Percentiles rank a stretch among this genome's conserved stretches.
Conservation (phyloP, 805 yeast species). For the Zygoascus bituminiphila region DNA sequence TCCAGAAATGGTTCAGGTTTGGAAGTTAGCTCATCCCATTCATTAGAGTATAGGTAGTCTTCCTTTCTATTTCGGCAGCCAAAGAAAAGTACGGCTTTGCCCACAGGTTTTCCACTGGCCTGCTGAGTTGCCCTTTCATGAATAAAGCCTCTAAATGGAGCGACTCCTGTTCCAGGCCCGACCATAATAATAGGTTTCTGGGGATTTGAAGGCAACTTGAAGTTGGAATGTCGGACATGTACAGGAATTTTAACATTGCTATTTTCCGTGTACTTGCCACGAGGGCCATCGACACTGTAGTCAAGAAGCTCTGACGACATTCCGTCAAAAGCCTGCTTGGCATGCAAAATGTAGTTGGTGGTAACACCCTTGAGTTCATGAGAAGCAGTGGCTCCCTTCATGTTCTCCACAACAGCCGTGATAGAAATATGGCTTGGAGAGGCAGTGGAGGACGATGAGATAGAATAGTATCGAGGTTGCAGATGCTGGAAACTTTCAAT, state of each 20-base stretch:
- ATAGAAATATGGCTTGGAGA: slow-evolving; percentile 71
- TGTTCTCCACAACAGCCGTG: slow-evolving; percentile 88
- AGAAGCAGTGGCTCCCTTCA: slow-evolving; percentile 26
- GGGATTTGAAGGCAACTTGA: slow-evolving; percentile 84
- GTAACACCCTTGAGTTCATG: slow-evolving; percentile 73
- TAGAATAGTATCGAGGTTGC: slow-evolving; percentile 94
- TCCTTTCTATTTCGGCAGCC: slow-evolving; percentile 77
- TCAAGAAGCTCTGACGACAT: slow-evolving; percentile 24
- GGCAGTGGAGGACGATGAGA: slow-evolving; percentile 76
- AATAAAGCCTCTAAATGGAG: slow-evolving; percentile 93
- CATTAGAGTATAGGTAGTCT: slow-evolving; percentile 81
- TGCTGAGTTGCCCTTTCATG: slow-evolving; percentile 69
- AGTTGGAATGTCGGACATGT: slow-evolving; percentile 89
- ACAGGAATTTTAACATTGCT: slow-evolving; percentile 59
- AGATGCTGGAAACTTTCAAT: slow-evolving; percentile 73
- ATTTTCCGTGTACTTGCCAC: slow-evolving; percentile 40
- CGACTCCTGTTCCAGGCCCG: slow-evolving; percentile 99
- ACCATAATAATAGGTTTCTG: slow-evolving; percentile 78
- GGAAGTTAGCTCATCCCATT: slow-evolving; percentile 46
- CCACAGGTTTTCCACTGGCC: slow-evolving; percentile 47
- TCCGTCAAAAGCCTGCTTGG: slow-evolving; percentile 49
- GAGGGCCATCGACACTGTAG: slow-evolving; percentile 83
- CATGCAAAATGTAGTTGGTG: slow-evolving; percentile 74
- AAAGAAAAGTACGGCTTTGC: slow-evolving; percentile 68
- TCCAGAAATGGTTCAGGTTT: slow-evolving; percentile 28